These are phyloP conservation scores for Aspergillus cristatus DNA, from an alignment of 495 filamentous ascomycete genomes.

Conservation along the genomic window DNA sequence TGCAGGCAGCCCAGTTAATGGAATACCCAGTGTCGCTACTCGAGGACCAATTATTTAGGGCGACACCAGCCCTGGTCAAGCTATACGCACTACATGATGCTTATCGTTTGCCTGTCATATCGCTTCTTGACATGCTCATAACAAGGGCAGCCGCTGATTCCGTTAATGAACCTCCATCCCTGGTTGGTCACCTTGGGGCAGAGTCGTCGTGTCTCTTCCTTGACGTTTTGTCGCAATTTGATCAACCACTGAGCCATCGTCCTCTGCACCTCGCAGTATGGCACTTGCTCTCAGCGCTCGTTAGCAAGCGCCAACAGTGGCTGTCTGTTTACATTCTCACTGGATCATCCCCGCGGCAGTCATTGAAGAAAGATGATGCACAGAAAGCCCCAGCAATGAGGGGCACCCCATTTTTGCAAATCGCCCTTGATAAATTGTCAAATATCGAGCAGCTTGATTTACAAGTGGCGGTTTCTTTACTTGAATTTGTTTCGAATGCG, in stretches of 20 bases:
- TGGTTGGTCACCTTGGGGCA: constrained; percentile 78
- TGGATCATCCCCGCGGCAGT: constrained; percentile 69
- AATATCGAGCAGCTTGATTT: constrained; percentile 55
- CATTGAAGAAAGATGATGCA: constrained; percentile 47
- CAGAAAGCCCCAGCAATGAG: constrained; percentile 28
- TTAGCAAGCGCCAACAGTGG: constrained; percentile 90
- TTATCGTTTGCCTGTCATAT: constrained; percentile 55
- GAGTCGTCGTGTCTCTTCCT: constrained; percentile 78
- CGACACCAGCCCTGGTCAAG: constrained; percentile 62
- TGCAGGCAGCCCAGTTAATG: constrained; percentile 59
- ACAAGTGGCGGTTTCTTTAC: constrained; percentile 56
- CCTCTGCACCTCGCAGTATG: constrained; percentile 60
- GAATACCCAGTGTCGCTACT: constrained; percentile 52
- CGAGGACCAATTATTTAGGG: constrained; percentile 72
- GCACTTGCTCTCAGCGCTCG: constrained; percentile 76
- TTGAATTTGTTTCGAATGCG: constrained; percentile 76
- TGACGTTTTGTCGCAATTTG: constrained; percentile 65
- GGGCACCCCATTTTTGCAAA: constrained; percentile 57
- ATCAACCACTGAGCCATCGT: constrained; percentile 58
- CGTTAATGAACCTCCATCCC: constrained; percentile 68
- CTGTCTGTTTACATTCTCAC: constrained; percentile 88
- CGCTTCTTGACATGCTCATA: constrained; percentile 67
- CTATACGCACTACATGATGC: constrained; percentile 63
- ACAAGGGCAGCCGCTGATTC: constrained; percentile 50
- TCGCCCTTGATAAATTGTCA: constrained; percentile 65